A percentile compares a stretch with the other conserved stretches of the same genome.
phyloP scores from a whole-genome alignment of 2,329 filamentous ascomycete species.

The Aspergillus pseudoterreus region DNA sequence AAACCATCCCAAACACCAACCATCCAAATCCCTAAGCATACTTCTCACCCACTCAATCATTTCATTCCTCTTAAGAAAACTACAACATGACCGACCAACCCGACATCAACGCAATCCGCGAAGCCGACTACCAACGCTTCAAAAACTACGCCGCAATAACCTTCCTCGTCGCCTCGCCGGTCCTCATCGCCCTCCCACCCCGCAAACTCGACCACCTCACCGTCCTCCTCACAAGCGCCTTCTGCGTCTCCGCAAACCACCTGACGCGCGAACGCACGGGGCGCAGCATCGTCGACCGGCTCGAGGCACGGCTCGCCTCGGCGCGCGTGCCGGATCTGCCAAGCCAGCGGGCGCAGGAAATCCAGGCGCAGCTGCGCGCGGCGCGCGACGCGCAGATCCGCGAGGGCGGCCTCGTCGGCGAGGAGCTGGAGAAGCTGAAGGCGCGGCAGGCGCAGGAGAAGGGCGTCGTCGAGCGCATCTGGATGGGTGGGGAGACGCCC shows the following conservation, averaged over 20 bases:
- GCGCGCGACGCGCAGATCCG: conserved; percentile 25
- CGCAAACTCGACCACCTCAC: conserved; percentile 36
- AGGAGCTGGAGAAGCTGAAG: conserved; percentile 34
- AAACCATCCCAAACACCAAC: background rate
- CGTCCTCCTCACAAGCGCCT: conserved; percentile 36
- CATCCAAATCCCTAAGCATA: background rate
- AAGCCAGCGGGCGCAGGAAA: conserved; percentile 30
- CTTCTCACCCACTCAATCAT: background rate
- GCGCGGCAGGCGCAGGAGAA: conserved; percentile 26
- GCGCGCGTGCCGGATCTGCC: conserved; percentile 20
- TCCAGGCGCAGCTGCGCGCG: conserved; percentile 29
- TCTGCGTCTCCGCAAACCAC: conserved; percentile 37
- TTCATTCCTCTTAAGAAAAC: background rate
- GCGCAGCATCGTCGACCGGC: conserved; percentile 31
- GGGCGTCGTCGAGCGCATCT: conserved; percentile 29
- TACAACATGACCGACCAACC: background rate
- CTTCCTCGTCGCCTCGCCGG: conserved; percentile 33
- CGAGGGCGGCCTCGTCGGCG: conserved; percentile 14
- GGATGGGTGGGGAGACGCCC: conserved; percentile 40
- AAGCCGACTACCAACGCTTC: conserved; percentile 38
- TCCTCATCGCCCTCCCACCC: conserved; percentile 34
- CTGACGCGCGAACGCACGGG: conserved; percentile 37
- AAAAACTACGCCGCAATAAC: conserved; percentile 38
- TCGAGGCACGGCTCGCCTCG: conserved; percentile 24
- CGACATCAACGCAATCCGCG: conserved; percentile 14